Evolutionary conservation across 2,329 filamentous ascomycete species (phyloP), one percentile per base, ranked within the genome.

Genomic region (Pseudogymnoascus sp.): DNA sequence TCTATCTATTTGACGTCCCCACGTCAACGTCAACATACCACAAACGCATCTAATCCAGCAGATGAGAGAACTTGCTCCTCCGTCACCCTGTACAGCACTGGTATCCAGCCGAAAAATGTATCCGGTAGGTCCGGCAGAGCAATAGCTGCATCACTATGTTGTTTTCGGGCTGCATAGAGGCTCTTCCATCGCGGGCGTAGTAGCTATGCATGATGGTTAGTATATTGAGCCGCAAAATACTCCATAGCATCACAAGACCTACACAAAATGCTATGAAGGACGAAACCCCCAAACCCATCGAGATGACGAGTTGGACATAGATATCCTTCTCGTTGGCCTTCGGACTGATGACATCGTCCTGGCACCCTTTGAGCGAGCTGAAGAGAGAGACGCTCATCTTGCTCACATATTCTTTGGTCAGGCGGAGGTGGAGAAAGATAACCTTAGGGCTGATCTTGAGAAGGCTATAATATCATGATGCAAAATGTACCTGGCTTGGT

Each of bases 1-100:
- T n/a, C 17, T 47, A 23, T n/a, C 17, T 19, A 23, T 33, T 17
- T 8, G 21, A 9, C 19, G 4, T 21, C 9, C 10, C 44, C 13
- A 19, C n/a, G n/a, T 6, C 23, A 9, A 7, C 13, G 4, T 28
- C 15, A 21, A 79, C 83, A 69, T 77, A 90, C 88, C 68, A 97
- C 95, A 77, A 91, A 99, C 61, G 95, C 95, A 78, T 99, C 95
- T 60, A 99, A 83, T 0, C 95, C 95, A 17, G 93, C 93, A 19
- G 92, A 93, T 15, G 89, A 87, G 62, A 99, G 81, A 3, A 99
- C 86, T 75, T 97, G 89, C 72, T 96, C 87, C 68, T 97, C 93
- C 1, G 87, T 91, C 66, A 99, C 90, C 68, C 78, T 85, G 78
- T 92, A 95, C 42, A 99, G 78, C 2, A 87, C 86, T 1, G 92